Base-by-base conservation (phyloP, 148 eudicot genomes). In the Rhododendron griersonianum region DNA sequence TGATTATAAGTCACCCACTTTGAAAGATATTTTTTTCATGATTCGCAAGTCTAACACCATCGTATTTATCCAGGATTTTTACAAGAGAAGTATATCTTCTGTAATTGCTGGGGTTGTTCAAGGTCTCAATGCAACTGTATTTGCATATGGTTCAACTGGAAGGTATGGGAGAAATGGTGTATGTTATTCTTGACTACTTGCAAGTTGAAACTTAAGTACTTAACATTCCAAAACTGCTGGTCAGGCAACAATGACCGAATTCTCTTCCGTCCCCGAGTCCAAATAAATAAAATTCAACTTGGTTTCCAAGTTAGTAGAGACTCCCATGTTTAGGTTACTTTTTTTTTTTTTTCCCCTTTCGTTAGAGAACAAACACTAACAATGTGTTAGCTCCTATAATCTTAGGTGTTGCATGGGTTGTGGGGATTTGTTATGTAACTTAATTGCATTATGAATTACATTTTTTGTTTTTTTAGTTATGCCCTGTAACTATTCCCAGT, bases 61-160 rank as follows among this genome's bases (percentile, higher is more conserved):
- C 13, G 7, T 25, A 41, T 61, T 67, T 41, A 65, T 91, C 83
- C 92, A 95, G 98, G 98, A 93, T 91, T 93, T 95, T 84, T 95
- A 94, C 88, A 87, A 86, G 75, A 92, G 88, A 92, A 91, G 95
- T 83, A 90, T 94, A 85, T 88, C 90, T 81, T 88, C 96, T 71
- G 91, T 94, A 73, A 92, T 95, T 83, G 86, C 92, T 76, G 98
- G 98, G 71, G 96, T 95, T 53, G 90, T 93, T 87, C 98, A 94
- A 82, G 98, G 98, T 84, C 93, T 95, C 74, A 95, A 95, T 88
- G 94, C 95, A 69, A 95, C 98, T 50, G 88, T 94, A 59, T 95
- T 95, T 93, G 98, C 98, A 57, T 95, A 95, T 94, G 98, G 98
- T 83, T 92, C 96, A 80, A 95, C 98, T 55, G 98, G 98, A 88